These are phyloP conservation scores for Didymella segeticola DNA, from an alignment of 2,329 filamentous ascomycete species.

Conservation along the genomic window DNA sequence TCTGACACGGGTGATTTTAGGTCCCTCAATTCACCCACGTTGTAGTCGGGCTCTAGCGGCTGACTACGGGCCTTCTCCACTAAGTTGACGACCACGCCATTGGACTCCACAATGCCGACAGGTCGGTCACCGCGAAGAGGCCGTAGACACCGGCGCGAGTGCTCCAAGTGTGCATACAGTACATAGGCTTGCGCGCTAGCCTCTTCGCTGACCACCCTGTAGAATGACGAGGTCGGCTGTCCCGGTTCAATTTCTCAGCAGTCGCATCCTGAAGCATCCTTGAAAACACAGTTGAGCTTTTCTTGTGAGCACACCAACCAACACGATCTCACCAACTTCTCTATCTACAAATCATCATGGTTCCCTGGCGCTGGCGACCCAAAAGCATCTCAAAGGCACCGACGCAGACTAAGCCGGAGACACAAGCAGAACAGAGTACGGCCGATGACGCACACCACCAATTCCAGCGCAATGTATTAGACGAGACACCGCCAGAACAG, in stretches of 20 bases:
- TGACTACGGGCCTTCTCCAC: constrained; percentile 1
- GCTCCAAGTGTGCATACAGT: constrained; percentile 5
- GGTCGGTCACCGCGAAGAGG: constrained; percentile 17
- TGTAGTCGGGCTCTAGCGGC: constrained; percentile 8
- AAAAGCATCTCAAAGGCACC: constrained; percentile 18
- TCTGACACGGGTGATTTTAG: constrained; percentile 15
- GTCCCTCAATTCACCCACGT: constrained; percentile 5
- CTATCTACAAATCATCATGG: constrained; percentile 5
- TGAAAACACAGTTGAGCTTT: neutral
- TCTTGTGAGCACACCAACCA: neutral
- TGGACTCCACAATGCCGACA: constrained; percentile 32
- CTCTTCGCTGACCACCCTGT: neutral
- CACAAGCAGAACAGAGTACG: neutral
- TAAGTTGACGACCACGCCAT: constrained; percentile 28
- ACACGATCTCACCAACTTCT: neutral
- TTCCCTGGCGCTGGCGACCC: constrained; percentile 23
- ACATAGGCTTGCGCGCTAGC: constrained; percentile 9
- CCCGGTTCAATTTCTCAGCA: constrained; percentile 5
- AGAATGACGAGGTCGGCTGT: constrained; percentile 10
- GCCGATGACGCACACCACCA: constrained; percentile 4
- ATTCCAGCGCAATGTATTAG: constrained; percentile 17
- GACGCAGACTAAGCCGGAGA: neutral
- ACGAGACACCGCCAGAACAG: constrained; percentile 18
- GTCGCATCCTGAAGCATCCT: neutral
- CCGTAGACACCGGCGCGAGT: constrained; percentile 9